Percentiles rank a stretch among this genome's conserved stretches.
phyloP scores from a whole-genome alignment of 1,284 basidiomycete genomes.

The Cryptococcus wingfieldii region DNA sequence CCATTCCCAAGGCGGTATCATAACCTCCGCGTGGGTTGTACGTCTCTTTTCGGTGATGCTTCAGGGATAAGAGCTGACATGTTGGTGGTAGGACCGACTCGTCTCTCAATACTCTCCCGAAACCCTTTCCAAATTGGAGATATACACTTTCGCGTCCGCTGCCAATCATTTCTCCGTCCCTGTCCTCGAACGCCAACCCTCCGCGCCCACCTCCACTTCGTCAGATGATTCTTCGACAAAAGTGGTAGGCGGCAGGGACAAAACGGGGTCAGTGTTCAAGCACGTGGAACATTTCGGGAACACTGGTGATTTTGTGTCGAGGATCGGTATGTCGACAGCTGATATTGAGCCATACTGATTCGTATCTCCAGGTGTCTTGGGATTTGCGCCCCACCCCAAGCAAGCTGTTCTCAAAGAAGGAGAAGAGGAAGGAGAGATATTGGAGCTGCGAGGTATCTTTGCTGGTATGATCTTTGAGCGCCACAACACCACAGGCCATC shows the following conservation, averaged over 20 bases:
- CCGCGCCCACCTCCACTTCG: too few relatives aligned
- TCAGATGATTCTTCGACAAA: too few relatives aligned
- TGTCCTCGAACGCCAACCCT: neutral
- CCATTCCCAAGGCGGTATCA: slow-evolving; percentile 40
- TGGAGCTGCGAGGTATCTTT: slow-evolving; percentile 21
- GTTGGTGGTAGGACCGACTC: slow-evolving; percentile 21
- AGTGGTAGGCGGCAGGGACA: too few relatives aligned
- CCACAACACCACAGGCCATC: slow-evolving; percentile 23
- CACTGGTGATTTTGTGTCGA: slow-evolving; percentile 29
- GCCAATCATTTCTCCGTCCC: slow-evolving; percentile 38
- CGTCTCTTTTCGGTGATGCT: neutral
- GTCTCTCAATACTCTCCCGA: slow-evolving; percentile 29
- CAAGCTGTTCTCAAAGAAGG: neutral
- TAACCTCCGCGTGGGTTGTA: slow-evolving; percentile 25
- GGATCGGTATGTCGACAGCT: slow-evolving; percentile 23
- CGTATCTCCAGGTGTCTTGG: neutral
- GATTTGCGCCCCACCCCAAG: slow-evolving; percentile 16
- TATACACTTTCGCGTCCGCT: slow-evolving; percentile 40
- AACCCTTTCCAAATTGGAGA: slow-evolving; percentile 29
- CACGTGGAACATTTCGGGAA: slow-evolving; percentile 39
- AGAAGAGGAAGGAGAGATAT: too few relatives aligned
- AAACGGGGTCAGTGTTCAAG: slow-evolving; percentile 7
- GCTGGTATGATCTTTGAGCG: slow-evolving; percentile 33
- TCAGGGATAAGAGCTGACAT: too few relatives aligned
- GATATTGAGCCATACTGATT: slow-evolving; percentile 4